phyloP scores from a whole-genome alignment of 2,329 filamentous ascomycete genomes.

The Paecilomyces formosus region DNA sequence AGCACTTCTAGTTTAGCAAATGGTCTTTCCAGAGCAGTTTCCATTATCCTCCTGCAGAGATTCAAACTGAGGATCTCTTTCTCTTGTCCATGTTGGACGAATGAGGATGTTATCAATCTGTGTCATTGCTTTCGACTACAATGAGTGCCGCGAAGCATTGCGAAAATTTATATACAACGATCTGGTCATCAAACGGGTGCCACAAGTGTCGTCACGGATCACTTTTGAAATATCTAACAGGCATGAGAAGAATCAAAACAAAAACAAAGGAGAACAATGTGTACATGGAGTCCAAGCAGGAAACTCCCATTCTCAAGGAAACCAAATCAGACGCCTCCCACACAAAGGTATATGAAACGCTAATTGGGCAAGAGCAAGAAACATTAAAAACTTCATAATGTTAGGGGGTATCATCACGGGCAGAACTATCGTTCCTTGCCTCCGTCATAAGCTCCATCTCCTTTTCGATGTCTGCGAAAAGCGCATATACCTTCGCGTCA shows the following conservation, averaged over 20 bases:
- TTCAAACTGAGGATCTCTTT: background rate
- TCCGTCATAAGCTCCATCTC: slow-evolving; percentile 43
- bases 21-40: background rate
- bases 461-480: slow-evolving; percentile 60
- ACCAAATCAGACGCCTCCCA: background rate
- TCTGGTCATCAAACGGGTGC: background rate
- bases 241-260: background rate
- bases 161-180: background rate
- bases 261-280: background rate
- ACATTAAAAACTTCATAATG: background rate
- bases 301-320: background rate
- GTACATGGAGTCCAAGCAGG: background rate
- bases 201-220: background rate
- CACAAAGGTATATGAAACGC: background rate
- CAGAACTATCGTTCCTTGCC: slow-evolving; percentile 11
- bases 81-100: background rate
- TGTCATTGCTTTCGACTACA: background rate
- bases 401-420: background rate
- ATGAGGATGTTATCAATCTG: background rate
- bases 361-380: background rate
- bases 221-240: background rate
- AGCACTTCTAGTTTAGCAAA: background rate
- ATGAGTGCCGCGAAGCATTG: background rate
- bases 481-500: slow-evolving; percentile 58
- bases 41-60: background rate